Conservation (phyloP, 73 alveolate species). For the Tetrahymena borealis region DNA sequence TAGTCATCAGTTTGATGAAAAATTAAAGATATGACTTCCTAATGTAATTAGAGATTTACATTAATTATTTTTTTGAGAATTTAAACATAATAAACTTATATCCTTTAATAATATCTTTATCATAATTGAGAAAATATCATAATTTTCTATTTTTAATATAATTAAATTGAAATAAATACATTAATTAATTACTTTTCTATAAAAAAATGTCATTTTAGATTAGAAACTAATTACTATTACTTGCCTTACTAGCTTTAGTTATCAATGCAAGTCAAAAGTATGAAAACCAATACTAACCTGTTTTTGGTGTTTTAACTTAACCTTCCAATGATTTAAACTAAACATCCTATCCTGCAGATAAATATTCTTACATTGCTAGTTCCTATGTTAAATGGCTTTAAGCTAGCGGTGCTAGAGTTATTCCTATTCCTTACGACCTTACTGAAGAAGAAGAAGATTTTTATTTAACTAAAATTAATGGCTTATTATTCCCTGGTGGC, state of each 20-base stretch:
- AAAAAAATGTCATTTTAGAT: too few relatives aligned
- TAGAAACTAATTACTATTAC: neutral
- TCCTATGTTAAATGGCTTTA: constrained; percentile 53
- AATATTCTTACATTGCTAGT: constrained; percentile 41
- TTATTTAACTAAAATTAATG: constrained; percentile 35
- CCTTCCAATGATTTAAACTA: constrained; percentile 6
- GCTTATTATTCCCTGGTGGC: constrained; percentile 63
- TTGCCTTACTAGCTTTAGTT: neutral
- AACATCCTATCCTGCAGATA: neutral
- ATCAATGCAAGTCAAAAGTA: neutral
- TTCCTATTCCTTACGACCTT: constrained; percentile 46
- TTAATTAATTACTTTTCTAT: too few relatives aligned
- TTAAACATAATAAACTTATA: too few relatives aligned
- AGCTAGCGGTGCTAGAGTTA: constrained; percentile 63
- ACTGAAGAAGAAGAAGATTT: constrained; percentile 12
- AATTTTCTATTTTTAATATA: too few relatives aligned
- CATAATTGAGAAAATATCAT: too few relatives aligned
- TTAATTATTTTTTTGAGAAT: too few relatives aligned
- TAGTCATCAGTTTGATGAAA: too few relatives aligned
- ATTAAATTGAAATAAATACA: too few relatives aligned
- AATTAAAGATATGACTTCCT: too few relatives aligned
- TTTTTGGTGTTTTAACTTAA: constrained; percentile 15
- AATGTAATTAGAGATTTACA: too few relatives aligned
- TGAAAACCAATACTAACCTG: constrained; percentile 11
- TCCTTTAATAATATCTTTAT: too few relatives aligned